These are phyloP conservation scores for Backusella tarrabulga DNA, from an alignment of 192 early-diverging fungal species.

Conservation along the genomic window DNA sequence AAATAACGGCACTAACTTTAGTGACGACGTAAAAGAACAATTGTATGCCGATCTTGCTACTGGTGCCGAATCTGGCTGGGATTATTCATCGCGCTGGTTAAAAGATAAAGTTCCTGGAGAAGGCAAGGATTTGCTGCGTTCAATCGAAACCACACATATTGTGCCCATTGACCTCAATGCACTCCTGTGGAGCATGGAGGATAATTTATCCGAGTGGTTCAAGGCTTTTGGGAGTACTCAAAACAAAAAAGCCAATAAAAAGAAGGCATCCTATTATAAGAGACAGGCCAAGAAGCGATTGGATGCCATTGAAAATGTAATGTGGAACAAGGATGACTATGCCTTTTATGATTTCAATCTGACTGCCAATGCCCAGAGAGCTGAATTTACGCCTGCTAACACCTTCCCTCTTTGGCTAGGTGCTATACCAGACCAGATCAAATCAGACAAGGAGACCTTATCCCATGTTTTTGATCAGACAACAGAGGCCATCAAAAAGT, in stretches of 20 bases:
- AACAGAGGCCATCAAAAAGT: conserved; percentile 30
- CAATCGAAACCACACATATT: conserved; percentile 53
- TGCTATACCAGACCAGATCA: conserved; percentile 12
- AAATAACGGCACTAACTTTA: conserved; percentile 40
- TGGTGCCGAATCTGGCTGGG: conserved; percentile 72
- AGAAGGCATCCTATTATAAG: conserved; percentile 23
- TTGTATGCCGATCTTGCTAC: conserved; percentile 66
- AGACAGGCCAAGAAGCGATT: conserved; percentile 33
- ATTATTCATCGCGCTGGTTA: conserved; percentile 66
- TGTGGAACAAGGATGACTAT: conserved; percentile 46
- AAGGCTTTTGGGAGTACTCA: not conserved
- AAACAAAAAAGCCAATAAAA: not conserved
- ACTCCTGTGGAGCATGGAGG: conserved; percentile 59
- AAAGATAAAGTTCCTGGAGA: conserved; percentile 21
- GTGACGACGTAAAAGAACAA: conserved; percentile 11
- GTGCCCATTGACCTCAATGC: conserved; percentile 72
- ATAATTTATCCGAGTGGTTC: conserved; percentile 38
- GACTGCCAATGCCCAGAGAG: conserved; percentile 24
- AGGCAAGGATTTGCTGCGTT: conserved; percentile 39
- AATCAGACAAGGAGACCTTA: conserved; percentile 20
- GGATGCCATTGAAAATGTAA: conserved; percentile 50
- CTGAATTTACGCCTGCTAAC: conserved; percentile 42
- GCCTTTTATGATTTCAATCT: conserved; percentile 60
- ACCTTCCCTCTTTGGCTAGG: conserved; percentile 67
- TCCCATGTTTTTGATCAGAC: conserved; percentile 42